A percentile compares a stretch with the other conserved stretches of the same genome.
Conservation (phyloP, 2,329 filamentous ascomycete genomes). For the Ophiostoma tasmaniense region DNA sequence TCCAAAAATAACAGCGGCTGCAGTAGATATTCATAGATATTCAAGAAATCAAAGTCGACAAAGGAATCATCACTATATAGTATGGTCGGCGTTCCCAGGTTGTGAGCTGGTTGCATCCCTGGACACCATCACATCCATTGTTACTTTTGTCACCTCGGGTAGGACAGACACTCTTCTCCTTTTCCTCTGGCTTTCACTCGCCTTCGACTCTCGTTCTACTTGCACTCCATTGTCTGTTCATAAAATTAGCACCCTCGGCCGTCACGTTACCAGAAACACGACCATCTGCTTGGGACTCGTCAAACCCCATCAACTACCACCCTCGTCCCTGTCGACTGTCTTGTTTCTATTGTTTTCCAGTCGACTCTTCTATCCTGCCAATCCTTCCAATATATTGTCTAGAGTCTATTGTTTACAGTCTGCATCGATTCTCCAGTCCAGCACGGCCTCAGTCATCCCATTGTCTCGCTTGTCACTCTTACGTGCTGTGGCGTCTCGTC, state of each 20-base stretch:
- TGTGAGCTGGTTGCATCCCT: background rate
- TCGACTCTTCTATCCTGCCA: background rate
- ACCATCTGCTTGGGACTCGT: background rate
- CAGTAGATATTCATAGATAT: background rate
- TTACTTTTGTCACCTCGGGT: background rate
- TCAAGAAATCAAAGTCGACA: background rate
- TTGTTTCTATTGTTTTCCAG: background rate
- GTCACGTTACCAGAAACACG: background rate
- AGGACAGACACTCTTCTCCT: background rate
- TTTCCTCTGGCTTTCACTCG: background rate
- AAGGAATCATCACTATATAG: background rate
- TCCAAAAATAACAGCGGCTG: slow-evolving; percentile 5
- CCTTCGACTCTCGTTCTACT: background rate
- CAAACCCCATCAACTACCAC: background rate
- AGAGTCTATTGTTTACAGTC: background rate
- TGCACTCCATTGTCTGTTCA: background rate
- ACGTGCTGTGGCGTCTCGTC: slow-evolving; percentile 9
- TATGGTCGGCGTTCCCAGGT: background rate
- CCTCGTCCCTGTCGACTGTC: slow-evolving; percentile 1
- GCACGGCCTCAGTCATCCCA: background rate
- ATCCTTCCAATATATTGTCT: background rate
- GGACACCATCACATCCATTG: background rate
- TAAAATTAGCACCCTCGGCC: background rate
- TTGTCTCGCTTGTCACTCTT: background rate
- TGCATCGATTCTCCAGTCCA: background rate